A percentile compares a stretch with the other conserved stretches of the same genome.
Conservation (phyloP, 1,139 yeast genomes). For the Hansenula sp. region DNA sequence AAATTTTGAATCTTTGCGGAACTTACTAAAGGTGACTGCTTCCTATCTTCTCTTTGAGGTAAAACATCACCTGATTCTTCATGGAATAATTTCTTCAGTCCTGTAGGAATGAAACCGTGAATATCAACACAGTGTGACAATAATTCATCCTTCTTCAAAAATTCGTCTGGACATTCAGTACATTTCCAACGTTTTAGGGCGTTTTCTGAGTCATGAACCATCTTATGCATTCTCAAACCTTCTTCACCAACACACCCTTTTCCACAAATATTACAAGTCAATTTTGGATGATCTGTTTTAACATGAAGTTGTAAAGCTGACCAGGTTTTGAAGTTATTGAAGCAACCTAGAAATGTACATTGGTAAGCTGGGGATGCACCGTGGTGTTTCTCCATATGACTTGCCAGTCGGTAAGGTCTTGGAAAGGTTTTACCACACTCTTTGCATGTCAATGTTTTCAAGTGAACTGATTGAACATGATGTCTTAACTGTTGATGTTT, state of each 20-base stretch:
- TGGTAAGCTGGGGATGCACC: slow-evolving; percentile 51
- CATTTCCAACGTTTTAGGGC: slow-evolving; percentile 58
- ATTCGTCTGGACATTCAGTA: slow-evolving; percentile 40
- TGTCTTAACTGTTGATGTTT: slow-evolving; percentile 77
- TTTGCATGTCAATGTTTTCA: slow-evolving; percentile 47
- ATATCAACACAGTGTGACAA: slow-evolving; percentile 35
- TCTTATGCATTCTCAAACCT: slow-evolving; percentile 72
- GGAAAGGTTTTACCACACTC: slow-evolving; percentile 56
- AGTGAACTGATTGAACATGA: slow-evolving; percentile 64
- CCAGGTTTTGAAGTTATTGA: slow-evolving; percentile 66
- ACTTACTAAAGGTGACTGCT: slow-evolving; percentile 3
- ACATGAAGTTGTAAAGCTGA: slow-evolving; percentile 70
- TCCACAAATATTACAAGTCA: slow-evolving; percentile 64
- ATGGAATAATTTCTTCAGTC: slow-evolving; percentile 4
- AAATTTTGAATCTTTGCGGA: slow-evolving; percentile 18
- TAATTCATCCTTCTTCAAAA: slow-evolving; percentile 40
- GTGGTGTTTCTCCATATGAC: slow-evolving; percentile 61
- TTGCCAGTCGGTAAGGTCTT: slow-evolving; percentile 57
- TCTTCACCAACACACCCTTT: slow-evolving; percentile 71
- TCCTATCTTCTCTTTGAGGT: neutral
- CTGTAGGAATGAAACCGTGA: slow-evolving; percentile 30
- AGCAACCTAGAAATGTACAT: slow-evolving; percentile 63
- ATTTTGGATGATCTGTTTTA: slow-evolving; percentile 68
- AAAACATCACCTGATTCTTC: neutral
- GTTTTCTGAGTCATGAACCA: slow-evolving; percentile 48